A percentile compares a stretch with the other conserved stretches of the same genome.
Conservation (phyloP, 2,329 filamentous ascomycete genomes). For the Botrytis medusae region DNA sequence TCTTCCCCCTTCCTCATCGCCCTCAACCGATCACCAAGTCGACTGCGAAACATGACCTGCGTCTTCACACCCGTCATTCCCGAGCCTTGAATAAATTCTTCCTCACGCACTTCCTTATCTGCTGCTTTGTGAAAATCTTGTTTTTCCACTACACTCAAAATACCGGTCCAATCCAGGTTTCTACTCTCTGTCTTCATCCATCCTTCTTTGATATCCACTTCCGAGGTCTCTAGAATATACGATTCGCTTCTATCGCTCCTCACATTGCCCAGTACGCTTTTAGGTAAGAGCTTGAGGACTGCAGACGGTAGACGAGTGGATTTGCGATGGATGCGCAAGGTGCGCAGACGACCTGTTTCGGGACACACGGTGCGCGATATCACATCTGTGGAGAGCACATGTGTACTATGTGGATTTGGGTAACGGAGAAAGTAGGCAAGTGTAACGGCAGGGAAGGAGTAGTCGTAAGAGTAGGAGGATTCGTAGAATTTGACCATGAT, state of each 20-base stretch:
- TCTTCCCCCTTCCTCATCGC: conserved; percentile 43
- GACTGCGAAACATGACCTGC: conserved; percentile 71
- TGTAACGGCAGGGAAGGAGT: conserved; percentile 81
- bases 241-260: conserved; percentile 66
- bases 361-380: conserved; percentile 73
- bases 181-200: conserved; percentile 81
- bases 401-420: conserved; percentile 79
- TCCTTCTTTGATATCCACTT: conserved; percentile 75
- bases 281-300: conserved; percentile 72
- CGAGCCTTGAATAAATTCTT: conserved; percentile 32
- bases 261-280: conserved; percentile 51
- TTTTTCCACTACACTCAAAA: conserved; percentile 74
- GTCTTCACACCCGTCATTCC: conserved; percentile 66
- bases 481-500: conserved; percentile 43
- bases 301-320: conserved; percentile 74
- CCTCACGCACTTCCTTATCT: conserved; percentile 29
- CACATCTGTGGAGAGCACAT: conserved; percentile 81
- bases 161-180: conserved; percentile 80
- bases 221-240: conserved; percentile 77
- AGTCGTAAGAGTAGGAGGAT: conserved; percentile 71
- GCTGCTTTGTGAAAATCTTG: conserved; percentile 59
- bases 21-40: conserved; percentile 62
- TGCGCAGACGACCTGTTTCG: conserved; percentile 71
- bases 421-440: conserved; percentile 89
- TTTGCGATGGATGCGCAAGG: conserved; percentile 78